Base-by-base conservation (phyloP, 768 basidiomycete species). In the Omphalotus guepiniiformis region DNA sequence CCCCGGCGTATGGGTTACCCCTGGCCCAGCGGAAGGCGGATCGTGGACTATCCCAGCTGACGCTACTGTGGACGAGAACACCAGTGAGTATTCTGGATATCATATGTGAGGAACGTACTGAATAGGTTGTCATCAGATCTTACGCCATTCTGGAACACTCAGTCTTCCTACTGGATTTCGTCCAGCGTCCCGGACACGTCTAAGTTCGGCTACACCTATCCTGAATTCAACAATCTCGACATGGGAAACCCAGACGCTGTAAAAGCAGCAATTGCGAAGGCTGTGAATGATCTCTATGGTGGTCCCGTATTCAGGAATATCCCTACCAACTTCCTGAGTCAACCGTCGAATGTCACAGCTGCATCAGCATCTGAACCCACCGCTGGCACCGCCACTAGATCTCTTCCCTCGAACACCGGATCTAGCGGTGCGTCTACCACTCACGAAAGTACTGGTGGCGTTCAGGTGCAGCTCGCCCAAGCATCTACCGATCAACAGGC, bases 201-300 rank as follows among this genome's bases (percentile, higher is more conserved):
- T 4, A 54, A 52, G 7, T 57, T 78, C 12, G 63, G 69, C 25
- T 80, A 79, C 53, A 66, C 72, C 1, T 78, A 79, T 56, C 76
- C 77, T 9, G 77, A 79, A 28, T 76, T 78, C 58, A 70, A 71
- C 42, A 62, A 60, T 7, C 62, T 73, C 27, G 57, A 69, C 37
- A 43, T 64, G 46, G 54, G 51, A 7, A 54, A 70, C 48, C 42
- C 55, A 7, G 35, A 13, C 6, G 58, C 60, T 1, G 63, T 72
- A 16, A 22, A 51, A 32, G 41, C 35, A 4, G 67, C 63, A n/a
- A 72, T 75, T 36, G 56, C 58, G 15, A 44, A 54, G 16, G 57
- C 53, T 18, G 64, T 76, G 16, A 66, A 68, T 44, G 49, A 56
- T 39, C 63, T 73, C 8, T 76, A 73, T 42, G 65, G 68, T 1